phyloP scores from a whole-genome alignment of 2,329 filamentous ascomycete species.

The Teratosphaeria viscida region DNA sequence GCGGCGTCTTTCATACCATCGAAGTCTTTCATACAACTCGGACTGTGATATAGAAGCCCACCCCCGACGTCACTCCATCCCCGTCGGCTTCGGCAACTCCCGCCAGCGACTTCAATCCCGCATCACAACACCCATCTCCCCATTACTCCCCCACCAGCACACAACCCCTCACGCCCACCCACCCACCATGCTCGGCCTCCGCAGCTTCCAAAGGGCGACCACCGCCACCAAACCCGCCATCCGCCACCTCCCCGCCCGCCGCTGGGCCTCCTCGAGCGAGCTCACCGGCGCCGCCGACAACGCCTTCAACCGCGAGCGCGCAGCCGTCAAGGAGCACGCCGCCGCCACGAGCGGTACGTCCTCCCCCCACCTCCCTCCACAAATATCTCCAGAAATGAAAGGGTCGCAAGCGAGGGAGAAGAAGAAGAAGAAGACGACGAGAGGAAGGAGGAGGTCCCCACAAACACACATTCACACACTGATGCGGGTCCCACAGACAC shows the following conservation, averaged over 20 bases:
- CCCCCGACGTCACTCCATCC: not conserved
- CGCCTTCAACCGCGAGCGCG: conserved; percentile 84
- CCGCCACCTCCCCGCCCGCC: conserved; percentile 14
- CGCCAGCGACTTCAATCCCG: not conserved
- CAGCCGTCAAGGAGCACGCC: conserved; percentile 85
- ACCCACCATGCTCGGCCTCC: conserved; percentile 17
- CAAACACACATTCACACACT: too few species aligned
- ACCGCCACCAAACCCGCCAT: conserved; percentile 15
- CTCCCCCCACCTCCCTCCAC: not conserved
- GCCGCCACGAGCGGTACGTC: conserved; percentile 68
- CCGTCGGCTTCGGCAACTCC: not conserved
- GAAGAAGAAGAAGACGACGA: not conserved
- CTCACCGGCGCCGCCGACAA: conserved; percentile 62
- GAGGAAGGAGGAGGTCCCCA: too few species aligned
- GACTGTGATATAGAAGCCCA: not conserved
- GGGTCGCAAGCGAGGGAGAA: not conserved
- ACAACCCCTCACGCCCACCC: not conserved
- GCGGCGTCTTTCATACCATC: not conserved
- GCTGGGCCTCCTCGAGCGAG: conserved; percentile 2
- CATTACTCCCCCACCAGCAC: conserved; percentile 1
- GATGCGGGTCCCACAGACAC: conserved; percentile 48
- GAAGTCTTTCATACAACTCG: not conserved
- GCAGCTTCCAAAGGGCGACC: conserved; percentile 11
- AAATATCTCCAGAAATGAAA: not conserved
- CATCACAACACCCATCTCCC: not conserved